A percentile compares a stretch with the other conserved stretches of the same genome.
Evolutionary conservation across 768 basidiomycete species (phyloP).

Genomic region (Calvatia gigantea): DNA sequence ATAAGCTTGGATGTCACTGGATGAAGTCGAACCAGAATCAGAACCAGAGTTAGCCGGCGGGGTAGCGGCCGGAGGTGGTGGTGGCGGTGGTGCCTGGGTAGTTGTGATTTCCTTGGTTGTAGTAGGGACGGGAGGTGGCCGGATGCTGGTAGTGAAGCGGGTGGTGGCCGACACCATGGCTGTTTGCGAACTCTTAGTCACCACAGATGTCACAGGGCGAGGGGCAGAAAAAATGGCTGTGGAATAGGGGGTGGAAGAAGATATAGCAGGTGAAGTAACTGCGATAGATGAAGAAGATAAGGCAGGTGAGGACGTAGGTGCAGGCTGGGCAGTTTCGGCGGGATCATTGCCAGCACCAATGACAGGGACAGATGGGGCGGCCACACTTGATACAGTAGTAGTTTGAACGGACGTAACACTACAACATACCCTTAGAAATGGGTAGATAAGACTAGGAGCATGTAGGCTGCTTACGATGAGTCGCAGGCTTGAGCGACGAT

Average conservation of each 20-base stretch:
- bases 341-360: constrained; percentile 9
- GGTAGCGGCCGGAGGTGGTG: constrained; percentile 14
- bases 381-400: not conserved
- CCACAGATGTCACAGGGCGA: constrained; percentile 14
- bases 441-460: not conserved
- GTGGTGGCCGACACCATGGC: constrained; percentile 13
- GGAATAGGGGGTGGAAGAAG: constrained; percentile 17
- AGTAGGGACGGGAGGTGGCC: constrained; percentile 7
- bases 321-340: constrained; percentile 1
- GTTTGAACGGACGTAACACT: not conserved
- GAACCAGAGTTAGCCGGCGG: constrained; percentile 18
- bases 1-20: constrained; percentile 48
- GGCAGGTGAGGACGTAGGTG: constrained; percentile 8
- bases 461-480: constrained; percentile 11
- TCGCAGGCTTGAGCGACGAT: constrained; percentile 44
- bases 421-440: not conserved
- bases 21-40: constrained; percentile 20
- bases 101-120: constrained; percentile 2
- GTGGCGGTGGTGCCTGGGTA: constrained; percentile 11
- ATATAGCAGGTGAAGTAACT: constrained; percentile 16
- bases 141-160: constrained; percentile 14
- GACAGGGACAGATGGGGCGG: not conserved
- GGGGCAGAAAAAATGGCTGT: constrained; percentile 18
- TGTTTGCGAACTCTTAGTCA: constrained; percentile 11
- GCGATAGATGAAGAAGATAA: constrained; percentile 3